A percentile compares a stretch with the other conserved stretches of the same genome.
Evolutionary conservation across 495 filamentous ascomycete genomes (phyloP).

Genomic region (Podospora australis): DNA sequence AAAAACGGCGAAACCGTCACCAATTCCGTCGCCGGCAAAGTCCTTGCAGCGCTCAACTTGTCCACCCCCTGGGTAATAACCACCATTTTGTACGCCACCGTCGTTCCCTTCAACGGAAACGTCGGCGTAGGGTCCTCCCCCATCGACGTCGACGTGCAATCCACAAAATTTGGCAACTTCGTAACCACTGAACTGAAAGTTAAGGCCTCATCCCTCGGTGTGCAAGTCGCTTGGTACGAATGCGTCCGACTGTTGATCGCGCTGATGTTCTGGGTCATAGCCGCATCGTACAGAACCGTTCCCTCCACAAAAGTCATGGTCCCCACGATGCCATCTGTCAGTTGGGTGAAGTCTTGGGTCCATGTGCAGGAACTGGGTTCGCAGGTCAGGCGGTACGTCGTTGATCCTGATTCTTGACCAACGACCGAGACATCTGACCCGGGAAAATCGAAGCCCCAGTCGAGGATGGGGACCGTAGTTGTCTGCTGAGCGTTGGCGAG

Average conservation of each 20-base stretch:
- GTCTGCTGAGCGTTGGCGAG: neutral
- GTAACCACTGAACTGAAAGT: neutral
- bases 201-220: neutral
- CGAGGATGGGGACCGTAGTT: neutral
- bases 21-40: neutral
- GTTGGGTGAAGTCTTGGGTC: neutral
- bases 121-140: neutral
- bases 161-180: neutral
- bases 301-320: neutral
- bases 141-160: neutral
- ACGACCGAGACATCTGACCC: neutral
- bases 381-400: neutral
- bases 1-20: neutral
- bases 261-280: neutral
- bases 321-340: neutral
- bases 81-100: neutral
- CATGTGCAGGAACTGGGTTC: neutral
- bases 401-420: neutral
- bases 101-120: neutral
- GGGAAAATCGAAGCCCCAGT: neutral
- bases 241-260: neutral
- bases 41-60: neutral
- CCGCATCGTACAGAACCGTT: neutral
- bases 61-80: neutral
- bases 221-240: neutral